A percentile compares a stretch with the other conserved stretches of the same genome.
phyloP scores from a whole-genome alignment of 2,329 filamentous ascomycete genomes.

The Fusarium paranaense region DNA sequence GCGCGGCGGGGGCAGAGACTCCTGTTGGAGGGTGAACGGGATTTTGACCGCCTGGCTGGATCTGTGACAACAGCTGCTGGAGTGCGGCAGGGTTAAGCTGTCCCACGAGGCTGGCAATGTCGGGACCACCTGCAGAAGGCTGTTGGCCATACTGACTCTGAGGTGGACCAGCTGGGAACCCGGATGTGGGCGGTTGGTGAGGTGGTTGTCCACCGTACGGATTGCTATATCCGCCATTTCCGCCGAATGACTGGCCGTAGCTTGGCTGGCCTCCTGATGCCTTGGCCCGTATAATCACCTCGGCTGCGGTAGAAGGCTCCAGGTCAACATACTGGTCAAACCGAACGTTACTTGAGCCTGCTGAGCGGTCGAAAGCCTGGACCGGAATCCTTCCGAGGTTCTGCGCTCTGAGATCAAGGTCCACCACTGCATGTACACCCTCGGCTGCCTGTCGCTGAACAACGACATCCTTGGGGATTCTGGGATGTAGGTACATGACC shows the following conservation, averaged over 20 bases:
- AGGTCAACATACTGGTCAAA: conserved; percentile 91
- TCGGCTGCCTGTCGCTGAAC: conserved; percentile 88
- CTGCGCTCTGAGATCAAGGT: conserved; percentile 78
- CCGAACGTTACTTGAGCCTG: conserved; percentile 78
- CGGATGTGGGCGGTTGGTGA: conserved; percentile 45
- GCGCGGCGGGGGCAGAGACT: conserved; percentile 35
- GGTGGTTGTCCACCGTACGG: conserved; percentile 48
- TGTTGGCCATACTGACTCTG: conserved; percentile 50
- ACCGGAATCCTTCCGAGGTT: conserved; percentile 79
- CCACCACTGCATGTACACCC: conserved; percentile 86
- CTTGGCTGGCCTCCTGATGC: conserved; percentile 47
- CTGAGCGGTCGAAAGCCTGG: conserved; percentile 85
- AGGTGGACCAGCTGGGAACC: conserved; percentile 43
- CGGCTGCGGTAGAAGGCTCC: conserved; percentile 81
- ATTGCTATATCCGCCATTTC: conserved; percentile 43
- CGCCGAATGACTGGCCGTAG: conserved; percentile 48
- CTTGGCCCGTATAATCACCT: conserved; percentile 82
- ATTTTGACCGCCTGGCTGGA: conserved; percentile 52
- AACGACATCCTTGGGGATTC: conserved; percentile 81
- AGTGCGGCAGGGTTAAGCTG: conserved; percentile 76
- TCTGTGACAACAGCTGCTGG: conserved; percentile 75
- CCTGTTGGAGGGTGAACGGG: conserved; percentile 26
- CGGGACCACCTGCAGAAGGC: conserved; percentile 53
- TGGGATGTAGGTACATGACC: conserved; percentile 82
- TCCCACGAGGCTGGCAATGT: conserved; percentile 73